phyloP scores from a whole-genome alignment of 805 yeast genomes.

The Saccharomycopsis fermentans region DNA sequence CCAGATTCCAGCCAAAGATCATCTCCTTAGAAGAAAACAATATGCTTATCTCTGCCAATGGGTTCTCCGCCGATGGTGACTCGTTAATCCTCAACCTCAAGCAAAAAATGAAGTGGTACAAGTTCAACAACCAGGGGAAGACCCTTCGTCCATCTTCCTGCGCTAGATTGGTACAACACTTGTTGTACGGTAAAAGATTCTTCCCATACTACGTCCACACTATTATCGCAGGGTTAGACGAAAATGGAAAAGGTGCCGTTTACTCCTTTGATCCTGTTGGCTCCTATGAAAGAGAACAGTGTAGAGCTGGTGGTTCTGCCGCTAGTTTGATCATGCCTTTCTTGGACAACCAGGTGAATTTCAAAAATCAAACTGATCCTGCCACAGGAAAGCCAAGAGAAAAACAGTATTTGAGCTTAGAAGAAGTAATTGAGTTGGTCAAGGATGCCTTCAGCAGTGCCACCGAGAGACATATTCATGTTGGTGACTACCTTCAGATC shows the following conservation, averaged over 20 bases:
- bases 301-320: slow-evolving; percentile 98
- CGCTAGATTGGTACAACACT: slow-evolving; percentile 84
- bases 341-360: slow-evolving; percentile 92
- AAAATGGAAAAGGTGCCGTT: slow-evolving; percentile 81
- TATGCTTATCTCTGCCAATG: slow-evolving; percentile 83
- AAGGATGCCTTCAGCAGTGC: slow-evolving; percentile 94
- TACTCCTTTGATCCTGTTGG: slow-evolving; percentile 98
- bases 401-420: slow-evolving; percentile 56
- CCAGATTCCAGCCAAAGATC: slow-evolving; percentile 86
- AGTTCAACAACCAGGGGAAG: slow-evolving; percentile 71
- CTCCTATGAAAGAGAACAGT: slow-evolving; percentile 92
- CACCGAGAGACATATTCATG: slow-evolving; percentile 96
- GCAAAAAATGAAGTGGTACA: slow-evolving; percentile 74
- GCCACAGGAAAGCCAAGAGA: slow-evolving; percentile 57
- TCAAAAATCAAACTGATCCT: slow-evolving; percentile 87
- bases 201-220: slow-evolving; percentile 97
- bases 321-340: slow-evolving; percentile 95
- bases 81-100: slow-evolving; percentile 71
- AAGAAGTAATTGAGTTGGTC: slow-evolving; percentile 79
- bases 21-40: slow-evolving; percentile 77
- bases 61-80: slow-evolving; percentile 91
- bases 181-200: slow-evolving; percentile 84
- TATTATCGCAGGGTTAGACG: slow-evolving; percentile 85
- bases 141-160: slow-evolving; percentile 59
- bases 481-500: slow-evolving; percentile 93